Percentiles rank a stretch among this genome's conserved stretches.
Conservation (phyloP, 768 basidiomycete genomes). For the Trametes cingulata region DNA sequence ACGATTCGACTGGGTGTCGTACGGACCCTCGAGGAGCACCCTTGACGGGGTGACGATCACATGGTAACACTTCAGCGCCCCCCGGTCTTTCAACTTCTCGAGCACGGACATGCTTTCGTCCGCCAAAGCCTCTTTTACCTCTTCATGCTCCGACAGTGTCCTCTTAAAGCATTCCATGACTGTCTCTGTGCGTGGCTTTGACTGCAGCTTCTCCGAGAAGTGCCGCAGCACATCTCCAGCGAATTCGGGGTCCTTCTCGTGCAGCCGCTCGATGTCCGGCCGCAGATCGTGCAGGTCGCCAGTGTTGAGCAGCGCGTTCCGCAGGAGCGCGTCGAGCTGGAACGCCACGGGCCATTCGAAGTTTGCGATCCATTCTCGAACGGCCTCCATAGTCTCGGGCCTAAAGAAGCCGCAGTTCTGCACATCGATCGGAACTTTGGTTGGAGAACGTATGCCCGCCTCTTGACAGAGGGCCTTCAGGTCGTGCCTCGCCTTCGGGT, state of each 20-base stretch:
- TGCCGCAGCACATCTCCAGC: conserved; percentile 54
- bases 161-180: conserved; percentile 49
- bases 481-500: conserved; percentile 46
- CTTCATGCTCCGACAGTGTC: conserved; percentile 24
- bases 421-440: conserved; percentile 47
- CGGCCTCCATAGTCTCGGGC: conserved; percentile 42
- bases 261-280: conserved; percentile 45
- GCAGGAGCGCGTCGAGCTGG: conserved; percentile 71
- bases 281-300: conserved; percentile 51
- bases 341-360: conserved; percentile 72
- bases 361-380: conserved; percentile 44
- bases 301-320: conserved; percentile 62
- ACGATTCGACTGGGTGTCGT: conserved; percentile 70
- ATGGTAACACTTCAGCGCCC: conserved; percentile 59
- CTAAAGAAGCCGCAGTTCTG: conserved; percentile 51
- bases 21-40: conserved; percentile 74
- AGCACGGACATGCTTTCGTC: conserved; percentile 1
- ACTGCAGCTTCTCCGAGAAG: conserved; percentile 52
- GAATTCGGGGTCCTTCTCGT: conserved; percentile 32
- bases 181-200: conserved; percentile 41
- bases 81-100: background rate
- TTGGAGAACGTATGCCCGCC: conserved; percentile 41
- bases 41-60: conserved; percentile 76
- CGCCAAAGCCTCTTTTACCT: background rate
- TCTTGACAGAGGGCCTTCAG: conserved; percentile 58